These are phyloP conservation scores for Fusarium sp. DNA, from an alignment of 2,329 filamentous ascomycete genomes.

Conservation along the genomic window DNA sequence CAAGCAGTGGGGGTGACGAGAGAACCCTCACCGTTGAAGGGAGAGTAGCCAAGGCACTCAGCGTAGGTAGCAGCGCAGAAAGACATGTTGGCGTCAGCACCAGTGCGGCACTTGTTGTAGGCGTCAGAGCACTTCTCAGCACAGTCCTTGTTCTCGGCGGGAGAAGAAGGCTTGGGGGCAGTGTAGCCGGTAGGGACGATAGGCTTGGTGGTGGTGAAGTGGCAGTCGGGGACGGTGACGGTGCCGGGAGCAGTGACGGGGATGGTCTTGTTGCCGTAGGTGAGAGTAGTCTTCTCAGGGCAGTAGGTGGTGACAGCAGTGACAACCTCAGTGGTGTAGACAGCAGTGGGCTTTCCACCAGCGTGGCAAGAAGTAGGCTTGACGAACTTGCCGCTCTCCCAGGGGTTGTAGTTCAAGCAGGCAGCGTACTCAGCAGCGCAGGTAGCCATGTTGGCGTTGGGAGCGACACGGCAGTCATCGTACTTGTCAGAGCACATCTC, in stretches of 20 bases:
- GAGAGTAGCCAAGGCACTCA: slow-evolving; percentile 19
- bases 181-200: slow-evolving; percentile 34
- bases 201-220: slow-evolving; percentile 23
- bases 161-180: slow-evolving; percentile 30
- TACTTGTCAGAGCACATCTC: slow-evolving; percentile 30
- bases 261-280: slow-evolving; percentile 49
- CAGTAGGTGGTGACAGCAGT: slow-evolving; percentile 54
- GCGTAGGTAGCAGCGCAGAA: slow-evolving; percentile 7
- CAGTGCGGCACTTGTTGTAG: slow-evolving; percentile 8
- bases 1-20: slow-evolving; percentile 37
- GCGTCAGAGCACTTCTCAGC: slow-evolving; percentile 16
- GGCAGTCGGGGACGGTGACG: slow-evolving; percentile 24
- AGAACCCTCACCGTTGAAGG: slow-evolving; percentile 15
- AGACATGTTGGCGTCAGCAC: slow-evolving; percentile 1
- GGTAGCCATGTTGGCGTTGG: slow-evolving; percentile 37
- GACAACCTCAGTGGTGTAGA: slow-evolving; percentile 31
- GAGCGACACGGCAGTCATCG: slow-evolving; percentile 34
- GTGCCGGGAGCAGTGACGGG: slow-evolving; percentile 32
- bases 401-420: slow-evolving; percentile 46
- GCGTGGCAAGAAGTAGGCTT: slow-evolving; percentile 55
- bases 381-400: slow-evolving; percentile 21
- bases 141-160: slow-evolving; percentile 21
- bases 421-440: slow-evolving; percentile 43
- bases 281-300: slow-evolving; percentile 47
- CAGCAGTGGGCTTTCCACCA: slow-evolving; percentile 54